Conservation (phyloP, 345 rosid species). For the Conringia planisiliqua region DNA sequence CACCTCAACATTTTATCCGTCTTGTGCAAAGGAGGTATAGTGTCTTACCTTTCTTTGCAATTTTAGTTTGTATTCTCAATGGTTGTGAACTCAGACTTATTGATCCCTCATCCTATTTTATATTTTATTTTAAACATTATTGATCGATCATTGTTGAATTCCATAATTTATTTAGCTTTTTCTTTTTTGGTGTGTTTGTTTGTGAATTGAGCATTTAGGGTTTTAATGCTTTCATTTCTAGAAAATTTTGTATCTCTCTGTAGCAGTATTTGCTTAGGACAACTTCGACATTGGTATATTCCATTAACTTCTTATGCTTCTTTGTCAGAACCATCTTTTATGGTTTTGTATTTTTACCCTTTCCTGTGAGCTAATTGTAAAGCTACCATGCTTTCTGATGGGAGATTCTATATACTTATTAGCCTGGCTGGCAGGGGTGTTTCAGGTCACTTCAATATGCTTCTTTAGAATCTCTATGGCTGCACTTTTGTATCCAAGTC, state of each 20-base stretch:
- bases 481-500: constrained; percentile 6
- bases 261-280: background rate
- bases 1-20: constrained; percentile 99
- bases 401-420: background rate
- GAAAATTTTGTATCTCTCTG: background rate
- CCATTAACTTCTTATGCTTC: background rate
- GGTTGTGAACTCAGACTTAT: background rate
- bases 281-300: background rate
- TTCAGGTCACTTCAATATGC: background rate
- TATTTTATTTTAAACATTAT: background rate
- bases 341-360: background rate
- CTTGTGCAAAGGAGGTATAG: constrained; percentile 62
- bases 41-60: background rate
- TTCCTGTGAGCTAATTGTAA: background rate
- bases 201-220: background rate
- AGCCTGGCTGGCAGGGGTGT: background rate
- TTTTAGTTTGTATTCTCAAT: background rate
- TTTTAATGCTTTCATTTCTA: background rate
- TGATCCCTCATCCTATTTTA: background rate
- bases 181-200: background rate
- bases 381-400: background rate
- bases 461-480: background rate
- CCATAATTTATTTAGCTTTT: background rate
- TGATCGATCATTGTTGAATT: background rate
- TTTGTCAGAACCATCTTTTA: background rate